A percentile compares a stretch with the other conserved stretches of the same genome.
These are phyloP conservation scores for Cucumis hystrix DNA, from an alignment of 306 rosid genomes.

Conservation along the genomic window DNA sequence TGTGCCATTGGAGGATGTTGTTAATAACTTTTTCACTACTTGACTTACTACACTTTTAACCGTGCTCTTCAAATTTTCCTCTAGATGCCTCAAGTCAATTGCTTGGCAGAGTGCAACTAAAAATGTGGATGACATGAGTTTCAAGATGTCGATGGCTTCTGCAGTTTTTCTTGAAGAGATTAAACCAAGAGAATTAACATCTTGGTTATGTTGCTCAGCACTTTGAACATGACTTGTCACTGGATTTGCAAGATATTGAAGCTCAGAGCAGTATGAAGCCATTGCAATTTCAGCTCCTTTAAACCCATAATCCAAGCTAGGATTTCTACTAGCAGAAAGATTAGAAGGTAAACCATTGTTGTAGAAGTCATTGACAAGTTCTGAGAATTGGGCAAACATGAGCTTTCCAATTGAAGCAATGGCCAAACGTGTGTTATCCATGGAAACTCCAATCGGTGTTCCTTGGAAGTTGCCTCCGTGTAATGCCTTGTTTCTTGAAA, in stretches of 20 bases:
- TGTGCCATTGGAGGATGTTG: conserved; percentile 65
- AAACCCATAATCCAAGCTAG: conserved; percentile 86
- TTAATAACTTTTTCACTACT: conserved; percentile 58
- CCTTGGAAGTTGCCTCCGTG: conserved; percentile 96
- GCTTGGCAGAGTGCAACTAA: conserved; percentile 76
- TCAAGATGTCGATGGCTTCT: conserved; percentile 59
- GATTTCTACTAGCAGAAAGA: conserved; percentile 59
- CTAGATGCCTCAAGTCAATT: conserved; percentile 79
- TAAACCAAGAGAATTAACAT: conserved; percentile 76
- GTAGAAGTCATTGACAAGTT: conserved; percentile 77
- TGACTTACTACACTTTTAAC: conserved; percentile 60
- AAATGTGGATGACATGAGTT: conserved; percentile 77
- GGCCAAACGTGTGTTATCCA: conserved; percentile 87
- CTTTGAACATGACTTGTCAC: conserved; percentile 86
- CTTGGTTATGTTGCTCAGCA: conserved; percentile 90
- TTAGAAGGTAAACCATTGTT: conserved; percentile 83
- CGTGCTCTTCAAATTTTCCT: conserved; percentile 62
- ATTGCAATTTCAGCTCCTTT: conserved; percentile 88
- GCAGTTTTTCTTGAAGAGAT: conserved; percentile 74
- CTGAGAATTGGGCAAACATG: conserved; percentile 86
- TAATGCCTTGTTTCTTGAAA: conserved; percentile 80
- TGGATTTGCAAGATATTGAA: conserved; percentile 73
- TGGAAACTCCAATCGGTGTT: conserved; percentile 88
- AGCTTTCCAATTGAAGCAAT: conserved; percentile 79
- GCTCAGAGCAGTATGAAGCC: conserved; percentile 84